These are phyloP conservation scores for Plectosphaerella sp. DNA, from an alignment of 2,329 filamentous ascomycete genomes.

Conservation along the genomic window DNA sequence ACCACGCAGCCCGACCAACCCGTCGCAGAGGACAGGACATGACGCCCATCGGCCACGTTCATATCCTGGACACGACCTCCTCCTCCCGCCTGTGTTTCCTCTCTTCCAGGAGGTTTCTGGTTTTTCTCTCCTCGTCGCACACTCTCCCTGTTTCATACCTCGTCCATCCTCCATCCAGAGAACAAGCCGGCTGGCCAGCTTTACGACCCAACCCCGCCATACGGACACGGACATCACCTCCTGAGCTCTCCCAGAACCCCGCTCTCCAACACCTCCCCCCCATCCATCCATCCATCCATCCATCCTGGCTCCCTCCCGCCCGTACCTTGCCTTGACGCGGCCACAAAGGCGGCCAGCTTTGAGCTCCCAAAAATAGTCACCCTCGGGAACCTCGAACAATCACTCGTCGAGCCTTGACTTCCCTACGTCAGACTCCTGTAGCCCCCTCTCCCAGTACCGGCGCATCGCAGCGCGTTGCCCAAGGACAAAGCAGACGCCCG, in stretches of 20 bases:
- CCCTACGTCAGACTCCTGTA: neutral
- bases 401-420: neutral
- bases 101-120: neutral
- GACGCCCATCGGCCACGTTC: slow-evolving; percentile 7
- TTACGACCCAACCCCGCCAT: slow-evolving; percentile 1
- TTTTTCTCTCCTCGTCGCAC: neutral
- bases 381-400: no score
- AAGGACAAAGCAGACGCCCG: slow-evolving; percentile 3
- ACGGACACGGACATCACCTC: no score
- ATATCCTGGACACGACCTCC: slow-evolving; percentile 1
- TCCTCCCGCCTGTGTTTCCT: slow-evolving; percentile 1
- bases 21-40: neutral
- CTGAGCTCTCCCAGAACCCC: slow-evolving; percentile 4
- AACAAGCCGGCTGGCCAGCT: slow-evolving; percentile 9
- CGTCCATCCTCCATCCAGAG: slow-evolving; percentile 4
- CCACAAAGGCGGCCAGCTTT: slow-evolving; percentile 10
- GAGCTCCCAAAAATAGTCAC: slow-evolving; percentile 18
- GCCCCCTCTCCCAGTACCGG: slow-evolving; percentile 13
- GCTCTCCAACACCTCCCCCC: slow-evolving; percentile 8
- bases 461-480: slow-evolving; percentile 3
- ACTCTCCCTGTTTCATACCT: neutral
- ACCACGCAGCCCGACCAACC: neutral
- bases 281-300: slow-evolving; percentile 6
- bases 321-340: slow-evolving; percentile 7
- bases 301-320: slow-evolving; percentile 9